These are phyloP conservation scores for Zizania latifolia DNA, from an alignment of 176 grass and related monocot species.

Conservation along the genomic window DNA sequence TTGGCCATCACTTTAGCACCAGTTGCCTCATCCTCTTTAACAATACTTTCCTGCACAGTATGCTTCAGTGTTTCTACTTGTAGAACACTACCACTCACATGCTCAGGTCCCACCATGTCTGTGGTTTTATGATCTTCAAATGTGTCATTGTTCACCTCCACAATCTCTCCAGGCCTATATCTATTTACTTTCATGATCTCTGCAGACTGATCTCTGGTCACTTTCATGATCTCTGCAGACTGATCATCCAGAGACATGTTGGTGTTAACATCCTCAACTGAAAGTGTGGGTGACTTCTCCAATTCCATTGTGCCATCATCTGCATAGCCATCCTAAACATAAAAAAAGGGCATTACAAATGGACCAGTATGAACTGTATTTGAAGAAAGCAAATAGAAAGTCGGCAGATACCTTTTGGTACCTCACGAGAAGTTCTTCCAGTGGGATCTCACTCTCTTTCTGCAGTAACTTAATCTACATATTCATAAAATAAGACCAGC, in stretches of 20 bases:
- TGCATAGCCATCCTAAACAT: conserved; percentile 75
- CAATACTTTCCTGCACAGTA: conserved; percentile 14
- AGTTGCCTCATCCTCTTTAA: conserved; percentile 31
- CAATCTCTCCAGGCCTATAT: conserved; percentile 23
- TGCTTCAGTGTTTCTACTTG: conserved; percentile 27
- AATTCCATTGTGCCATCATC: conserved; percentile 47
- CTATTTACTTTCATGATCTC: neutral
- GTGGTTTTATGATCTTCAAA: conserved; percentile 24
- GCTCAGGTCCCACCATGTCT: conserved; percentile 17
- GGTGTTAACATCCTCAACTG: conserved; percentile 46
- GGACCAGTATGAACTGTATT: neutral
- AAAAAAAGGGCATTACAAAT: conserved; percentile 40
- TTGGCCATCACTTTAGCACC: conserved; percentile 32
- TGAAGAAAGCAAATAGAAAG: conserved; percentile 26
- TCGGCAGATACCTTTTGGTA: conserved; percentile 68
- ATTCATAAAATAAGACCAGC: conserved; percentile 27
- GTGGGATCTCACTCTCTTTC: conserved; percentile 83
- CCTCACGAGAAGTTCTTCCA: conserved; percentile 86
- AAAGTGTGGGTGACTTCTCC: conserved; percentile 48
- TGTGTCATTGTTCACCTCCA: conserved; percentile 31
- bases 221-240: conserved; percentile 21
- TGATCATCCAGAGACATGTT: conserved; percentile 33
- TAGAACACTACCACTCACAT: neutral
- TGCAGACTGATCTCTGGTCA: conserved; percentile 28
- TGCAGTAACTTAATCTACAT: conserved; percentile 85